Percentiles rank a stretch among this genome's conserved stretches.
phyloP scores from a whole-genome alignment of 257 asterid species.

The Eucommia ulmoides region DNA sequence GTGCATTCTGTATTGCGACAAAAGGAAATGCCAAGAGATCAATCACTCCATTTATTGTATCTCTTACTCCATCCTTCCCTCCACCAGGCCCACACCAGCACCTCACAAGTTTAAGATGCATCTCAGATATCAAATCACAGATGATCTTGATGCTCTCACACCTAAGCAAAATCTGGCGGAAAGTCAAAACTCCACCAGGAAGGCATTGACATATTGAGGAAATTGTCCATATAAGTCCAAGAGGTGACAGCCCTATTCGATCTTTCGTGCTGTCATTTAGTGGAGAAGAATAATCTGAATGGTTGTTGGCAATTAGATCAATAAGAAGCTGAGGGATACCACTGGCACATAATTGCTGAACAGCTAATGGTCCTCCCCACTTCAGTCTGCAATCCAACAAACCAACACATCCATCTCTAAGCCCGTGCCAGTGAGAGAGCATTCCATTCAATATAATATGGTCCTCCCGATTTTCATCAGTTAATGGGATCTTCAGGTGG shows the following conservation, averaged over 20 bases:
- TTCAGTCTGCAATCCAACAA: conserved; percentile 71
- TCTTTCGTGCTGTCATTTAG: conserved; percentile 26
- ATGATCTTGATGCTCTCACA: conserved; percentile 56
- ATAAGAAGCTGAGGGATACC: conserved; percentile 89
- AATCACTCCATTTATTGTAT: conserved; percentile 59
- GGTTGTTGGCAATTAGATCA: conserved; percentile 61
- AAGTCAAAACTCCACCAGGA: conserved; percentile 77
- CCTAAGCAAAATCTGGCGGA: conserved; percentile 72
- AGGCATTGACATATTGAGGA: conserved; percentile 89
- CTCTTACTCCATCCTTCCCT: conserved; percentile 72
- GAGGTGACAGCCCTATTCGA: conserved; percentile 70
- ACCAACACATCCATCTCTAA: conserved; percentile 88
- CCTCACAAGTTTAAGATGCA: conserved; percentile 66
- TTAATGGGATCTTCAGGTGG: conserved; percentile 49
- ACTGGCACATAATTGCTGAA: conserved; percentile 90
- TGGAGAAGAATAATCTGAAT: conserved; percentile 28
- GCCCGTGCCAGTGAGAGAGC: conserved; percentile 84
- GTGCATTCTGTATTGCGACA: conserved; percentile 75
- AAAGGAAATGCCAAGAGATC: conserved; percentile 94
- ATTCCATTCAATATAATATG: conserved; percentile 27
- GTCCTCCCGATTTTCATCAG: conserved; percentile 35
- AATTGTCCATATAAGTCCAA: conserved; percentile 81
- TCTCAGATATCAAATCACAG: conserved; percentile 52
- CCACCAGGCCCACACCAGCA: conserved; percentile 94
- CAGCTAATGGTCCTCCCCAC: conserved; percentile 98